phyloP scores from a whole-genome alignment of 2,329 filamentous ascomycete genomes.

The Peltaster fructicola region DNA sequence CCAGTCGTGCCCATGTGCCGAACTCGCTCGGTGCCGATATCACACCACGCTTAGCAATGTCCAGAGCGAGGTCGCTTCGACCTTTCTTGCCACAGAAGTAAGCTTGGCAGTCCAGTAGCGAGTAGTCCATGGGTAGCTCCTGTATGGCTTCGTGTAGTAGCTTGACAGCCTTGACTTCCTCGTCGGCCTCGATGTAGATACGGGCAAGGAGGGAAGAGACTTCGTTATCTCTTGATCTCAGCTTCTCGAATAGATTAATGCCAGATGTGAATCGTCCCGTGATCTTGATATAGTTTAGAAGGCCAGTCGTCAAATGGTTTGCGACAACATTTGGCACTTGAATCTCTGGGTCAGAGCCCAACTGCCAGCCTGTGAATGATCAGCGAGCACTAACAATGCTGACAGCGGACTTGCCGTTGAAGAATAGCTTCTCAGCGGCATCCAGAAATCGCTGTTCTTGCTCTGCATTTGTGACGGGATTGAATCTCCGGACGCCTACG shows the following conservation, averaged over 20 bases:
- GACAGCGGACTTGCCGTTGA: constrained; percentile 45
- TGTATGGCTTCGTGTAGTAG: constrained; percentile 76
- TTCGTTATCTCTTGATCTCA: constrained; percentile 76
- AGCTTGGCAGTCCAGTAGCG: constrained; percentile 85
- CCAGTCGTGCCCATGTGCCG: constrained; percentile 83
- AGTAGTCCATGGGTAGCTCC: constrained; percentile 92
- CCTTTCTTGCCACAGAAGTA: constrained; percentile 83
- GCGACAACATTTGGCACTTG: constrained; percentile 94
- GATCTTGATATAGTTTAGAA: constrained; percentile 87
- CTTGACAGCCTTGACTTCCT: constrained; percentile 89
- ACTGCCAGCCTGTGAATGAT: constrained; percentile 56
- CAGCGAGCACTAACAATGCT: constrained; percentile 1
- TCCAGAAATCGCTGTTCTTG: constrained; percentile 92
- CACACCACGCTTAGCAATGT: constrained; percentile 85
- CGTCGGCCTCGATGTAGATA: constrained; percentile 84
- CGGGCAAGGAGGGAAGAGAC: constrained; percentile 84
- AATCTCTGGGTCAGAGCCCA: constrained; percentile 91
- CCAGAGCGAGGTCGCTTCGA: constrained; percentile 68
- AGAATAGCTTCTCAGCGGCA: constrained; percentile 87
- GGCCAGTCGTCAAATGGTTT: constrained; percentile 85
- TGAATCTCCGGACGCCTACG: constrained; percentile 90
- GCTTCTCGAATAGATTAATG: constrained; percentile 94
- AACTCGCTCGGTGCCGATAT: constrained; percentile 94
- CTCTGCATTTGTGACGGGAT: constrained; percentile 95
- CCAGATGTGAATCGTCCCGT: constrained; percentile 88